Base-by-base conservation (phyloP, 2,329 filamentous ascomycete species). In the Neurospora sp. region DNA sequence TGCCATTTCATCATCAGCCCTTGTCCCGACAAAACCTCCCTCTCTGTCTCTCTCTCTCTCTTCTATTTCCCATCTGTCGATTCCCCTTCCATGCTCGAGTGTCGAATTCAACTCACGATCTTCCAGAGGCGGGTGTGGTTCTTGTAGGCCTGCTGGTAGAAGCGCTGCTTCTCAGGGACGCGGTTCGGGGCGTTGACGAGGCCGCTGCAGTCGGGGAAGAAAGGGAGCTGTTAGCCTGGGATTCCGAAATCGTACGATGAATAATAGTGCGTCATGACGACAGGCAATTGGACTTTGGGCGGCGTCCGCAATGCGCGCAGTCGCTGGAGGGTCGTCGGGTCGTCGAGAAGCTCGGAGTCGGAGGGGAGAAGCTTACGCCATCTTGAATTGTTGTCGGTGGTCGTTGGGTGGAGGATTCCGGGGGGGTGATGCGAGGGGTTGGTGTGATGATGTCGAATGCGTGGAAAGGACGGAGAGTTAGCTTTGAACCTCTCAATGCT, bases 121-220 rank as follows among this genome's bases (percentile, higher is more conserved):
- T 87, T 84, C 91, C 92, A 94, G 80, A 92, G 81, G 77, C 92
- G 88, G 75, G 88, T 83, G 80, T 89, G 87, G 73, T 83, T 81
- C 77, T 87, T 88, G 81, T 91, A 91, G 76, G 92, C 89, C 74
- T 86, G 83, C 84, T 93, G 91, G 85, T 92, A 93, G 76, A 87
- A 82, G 78, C 87, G 85, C 86, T 95, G 92, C 83, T 91, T 86
- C 79, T 91, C 77, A 70, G 91, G 90, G 77, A 94, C 91, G 78
- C 86, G 87, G 87, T 95, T 95, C 80, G 87, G 86, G 81, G 89
- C 89, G 86, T 92, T 84, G 83, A 93, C 75, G 79, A 89, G 77
- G 78, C 86, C 87, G 75, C 70, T 70, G 46, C 52, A 62, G 52
- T 62, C 28, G 52, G 62, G 38, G 39, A 36, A 41, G 67, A 67